Percentiles rank a stretch among this genome's conserved stretches.
Conservation (phyloP, 768 basidiomycete species). For the Termitomyces titanicus region DNA sequence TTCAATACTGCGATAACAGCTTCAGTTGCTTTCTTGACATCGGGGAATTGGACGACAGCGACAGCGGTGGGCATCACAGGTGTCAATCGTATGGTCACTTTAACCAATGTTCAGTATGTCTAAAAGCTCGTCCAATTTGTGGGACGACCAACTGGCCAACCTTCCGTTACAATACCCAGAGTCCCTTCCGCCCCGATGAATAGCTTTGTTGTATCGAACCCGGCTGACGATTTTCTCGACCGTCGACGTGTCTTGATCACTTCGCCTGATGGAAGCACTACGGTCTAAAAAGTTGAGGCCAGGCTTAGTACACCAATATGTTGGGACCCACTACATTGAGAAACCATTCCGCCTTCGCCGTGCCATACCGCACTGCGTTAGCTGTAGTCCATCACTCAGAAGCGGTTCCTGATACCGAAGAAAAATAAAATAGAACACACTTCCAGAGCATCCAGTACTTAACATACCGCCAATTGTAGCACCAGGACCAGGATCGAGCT, state of each 20-base stretch:
- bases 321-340: constrained; percentile 61
- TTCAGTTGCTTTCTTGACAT: constrained; percentile 69
- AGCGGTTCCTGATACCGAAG: neutral
- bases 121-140: neutral
- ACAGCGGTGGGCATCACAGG: constrained; percentile 81
- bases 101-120: neutral
- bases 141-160: constrained; percentile 25
- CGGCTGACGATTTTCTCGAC: constrained; percentile 82
- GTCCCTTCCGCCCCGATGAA: constrained; percentile 84
- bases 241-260: constrained; percentile 85
- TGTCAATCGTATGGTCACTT: constrained; percentile 78
- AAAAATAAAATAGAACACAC: constrained; percentile 30
- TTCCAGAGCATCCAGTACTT: constrained; percentile 84
- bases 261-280: constrained; percentile 84
- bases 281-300: constrained; percentile 48
- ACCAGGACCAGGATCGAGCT: constrained; percentile 76
- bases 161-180: constrained; percentile 87
- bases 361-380: constrained; percentile 84
- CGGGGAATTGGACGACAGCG: constrained; percentile 77
- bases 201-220: constrained; percentile 80
- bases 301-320: neutral
- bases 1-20: constrained; percentile 74
- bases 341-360: constrained; percentile 89
- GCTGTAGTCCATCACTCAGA: constrained; percentile 31
- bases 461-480: constrained; percentile 88